Evolutionary conservation across 2,329 filamentous ascomycete genomes (phyloP).

Genomic region (Phyllosticta ampelicida): DNA sequence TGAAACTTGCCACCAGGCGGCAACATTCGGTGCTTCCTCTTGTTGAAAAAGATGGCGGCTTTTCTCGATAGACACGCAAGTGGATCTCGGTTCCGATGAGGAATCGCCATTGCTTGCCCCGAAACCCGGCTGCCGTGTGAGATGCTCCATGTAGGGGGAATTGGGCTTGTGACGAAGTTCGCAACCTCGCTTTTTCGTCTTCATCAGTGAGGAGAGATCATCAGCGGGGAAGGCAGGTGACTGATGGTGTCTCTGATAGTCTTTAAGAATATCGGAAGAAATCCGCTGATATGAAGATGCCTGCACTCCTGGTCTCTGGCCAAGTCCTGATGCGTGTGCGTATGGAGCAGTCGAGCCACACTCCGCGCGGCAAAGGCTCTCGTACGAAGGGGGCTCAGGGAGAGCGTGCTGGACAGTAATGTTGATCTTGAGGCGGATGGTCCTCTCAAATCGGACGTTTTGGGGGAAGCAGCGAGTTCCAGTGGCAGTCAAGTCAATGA

Average conservation of each 20-base stretch:
- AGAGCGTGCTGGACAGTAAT: slow-evolving; percentile 5
- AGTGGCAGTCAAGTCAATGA: slow-evolving; percentile 14
- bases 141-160: background rate
- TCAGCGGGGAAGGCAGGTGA: background rate
- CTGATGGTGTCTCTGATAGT: background rate
- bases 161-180: background rate
- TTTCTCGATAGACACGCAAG: background rate
- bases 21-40: background rate
- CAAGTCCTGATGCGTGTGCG: no score
- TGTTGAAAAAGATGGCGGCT: background rate
- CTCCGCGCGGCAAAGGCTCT: no score
- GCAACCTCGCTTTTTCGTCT: background rate
- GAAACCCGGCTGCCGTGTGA: background rate
- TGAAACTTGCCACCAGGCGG: background rate
- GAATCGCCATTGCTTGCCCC: background rate
- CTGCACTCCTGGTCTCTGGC: no score
- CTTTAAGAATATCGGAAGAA: background rate
- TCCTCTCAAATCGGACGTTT: slow-evolving; percentile 21
- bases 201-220: background rate
- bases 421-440: slow-evolving; percentile 20
- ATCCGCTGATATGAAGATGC: background rate
- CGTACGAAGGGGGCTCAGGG: background rate
- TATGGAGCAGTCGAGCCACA: no score
- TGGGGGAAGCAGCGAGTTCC: slow-evolving; percentile 18
- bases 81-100: background rate